Evolutionary conservation across 345 rosid species (phyloP).

Genomic region (Ceriops tagal): DNA sequence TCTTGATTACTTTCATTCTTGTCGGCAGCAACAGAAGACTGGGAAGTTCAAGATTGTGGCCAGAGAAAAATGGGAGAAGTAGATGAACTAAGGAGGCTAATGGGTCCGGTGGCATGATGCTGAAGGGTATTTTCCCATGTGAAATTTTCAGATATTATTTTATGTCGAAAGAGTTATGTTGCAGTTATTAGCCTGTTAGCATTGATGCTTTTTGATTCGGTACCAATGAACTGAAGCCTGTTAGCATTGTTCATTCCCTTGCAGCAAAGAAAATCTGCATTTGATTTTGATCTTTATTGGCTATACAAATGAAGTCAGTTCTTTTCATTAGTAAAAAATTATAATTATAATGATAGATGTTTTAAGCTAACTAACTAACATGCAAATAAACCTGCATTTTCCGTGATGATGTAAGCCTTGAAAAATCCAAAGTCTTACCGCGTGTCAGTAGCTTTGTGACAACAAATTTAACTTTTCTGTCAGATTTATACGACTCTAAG

Average conservation of each 20-base stretch:
- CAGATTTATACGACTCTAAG: too few relatives aligned
- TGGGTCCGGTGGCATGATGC: background rate
- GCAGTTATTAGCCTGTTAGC: background rate
- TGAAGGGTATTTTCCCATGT: background rate
- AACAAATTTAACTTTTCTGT: too few relatives aligned
- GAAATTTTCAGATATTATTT: background rate
- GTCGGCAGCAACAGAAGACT: slow-evolving; percentile 75
- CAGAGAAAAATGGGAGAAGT: slow-evolving; percentile 42
- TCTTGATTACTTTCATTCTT: slow-evolving; percentile 9
- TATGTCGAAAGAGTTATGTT: background rate
- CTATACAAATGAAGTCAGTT: too few relatives aligned
- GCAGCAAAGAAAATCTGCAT: too few relatives aligned
- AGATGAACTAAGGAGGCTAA: slow-evolving; percentile 9
- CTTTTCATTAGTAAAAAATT: too few relatives aligned
- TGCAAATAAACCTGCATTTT: too few relatives aligned
- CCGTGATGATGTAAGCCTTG: too few relatives aligned
- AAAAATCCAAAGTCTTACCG: too few relatives aligned
- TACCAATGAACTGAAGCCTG: background rate
- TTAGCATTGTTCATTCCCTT: background rate
- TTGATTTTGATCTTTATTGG: too few relatives aligned
- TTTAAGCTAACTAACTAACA: too few relatives aligned
- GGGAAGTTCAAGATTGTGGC: slow-evolving; percentile 98
- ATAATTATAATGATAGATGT: too few relatives aligned
- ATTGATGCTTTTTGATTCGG: background rate
- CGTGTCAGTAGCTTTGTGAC: too few relatives aligned